Base-by-base conservation (phyloP, 306 rosid species). In the Lathyrus oleraceus region DNA sequence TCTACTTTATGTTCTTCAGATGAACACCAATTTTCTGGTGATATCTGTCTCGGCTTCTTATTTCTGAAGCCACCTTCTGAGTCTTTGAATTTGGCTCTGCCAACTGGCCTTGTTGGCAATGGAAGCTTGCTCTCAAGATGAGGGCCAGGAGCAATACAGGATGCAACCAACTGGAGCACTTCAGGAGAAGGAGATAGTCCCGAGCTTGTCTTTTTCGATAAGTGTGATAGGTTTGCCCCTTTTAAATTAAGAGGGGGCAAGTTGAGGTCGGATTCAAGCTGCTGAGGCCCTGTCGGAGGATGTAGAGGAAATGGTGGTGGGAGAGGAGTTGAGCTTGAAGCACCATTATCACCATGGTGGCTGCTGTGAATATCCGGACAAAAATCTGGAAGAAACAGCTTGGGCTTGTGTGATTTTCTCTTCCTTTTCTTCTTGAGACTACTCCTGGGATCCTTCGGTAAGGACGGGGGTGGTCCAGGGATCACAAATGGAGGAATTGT, bases 111-210 rank as follows among this genome's bases (percentile, higher is more conserved):
- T 51, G 89, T 87, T 52, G 91, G 88, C 84, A 83, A 76, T 59
- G 88, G 81, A 56, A 81, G 84, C 38, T 85, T 78, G 47, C 70
- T 20, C 45, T 86, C 92, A 51, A 75, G 66, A 53, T 81, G 88
- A 19, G 90, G 83, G 48, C 75, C 81, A 0, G 98, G 83, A 68
- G 87, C 82, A 61, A 88, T 84, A 42, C 89, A 88, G 17, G 97
- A 85, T 49, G 96, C 97, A 49, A 95, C 95, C 81, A 94, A 73
- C 79, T 94, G 87, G 44, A 90, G 96, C 73, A 94, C 96, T 81
- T 88, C 97, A 4, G 97, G 97, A 20, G 98, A 94, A 16, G 98
- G 97, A 52, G 99, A 80, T 59, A 87, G 68, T 65, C 89, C 96
- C 21, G 74, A 69, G 83, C 67, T 67, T 11, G 74, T 43, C 74